Base-by-base conservation (phyloP, 345 rosid genomes). In the Kandelia obovata region DNA sequence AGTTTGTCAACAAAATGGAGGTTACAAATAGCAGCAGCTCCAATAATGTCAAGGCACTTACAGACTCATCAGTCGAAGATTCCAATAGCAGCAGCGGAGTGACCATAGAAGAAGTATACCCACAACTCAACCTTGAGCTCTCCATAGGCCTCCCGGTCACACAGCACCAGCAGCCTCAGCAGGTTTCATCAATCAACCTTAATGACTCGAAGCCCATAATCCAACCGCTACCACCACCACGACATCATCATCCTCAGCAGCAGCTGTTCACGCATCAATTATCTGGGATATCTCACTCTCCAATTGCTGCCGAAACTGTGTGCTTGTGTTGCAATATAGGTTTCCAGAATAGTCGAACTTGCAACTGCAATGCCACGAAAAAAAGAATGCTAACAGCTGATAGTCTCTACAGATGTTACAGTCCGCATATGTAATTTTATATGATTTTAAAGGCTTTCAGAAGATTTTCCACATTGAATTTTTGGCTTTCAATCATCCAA, bases 51-150 rank as follows among this genome's bases (percentile, higher is more conserved):
- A 56, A 56, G 59, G 59, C 28, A 28, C 27, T 31, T 1, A 58
- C 57, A 53, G 26, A 28, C 10, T 15, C 53, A 26, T 61, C 73
- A 7, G 52, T 60, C 13, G 65, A 69, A 58, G 75, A 65, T 61
- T 72, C 73, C 46, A 63, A 46, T 46, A 23, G 75, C 37, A 77
- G 81, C 75, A 77, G 76, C 55, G 74, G 66, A 13, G 28, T 64
- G 17, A 76, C 72, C 43, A 23, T 58, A 15, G 73, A 69, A 17
- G 76, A 58, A 28, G 31, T 37, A 35, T 64, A 28, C 47, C 59
- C 63, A 1, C 51, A 76, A 43, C 57, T 79, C 61, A 77, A 71
- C 31, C 80, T 80, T 68, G 81, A 80, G 58, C 74, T 80, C 26
- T 80, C 83, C 3, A 77, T 80, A 26, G 81, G 75, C 16, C 60